These are phyloP conservation scores for Coniophora puteana DNA, from an alignment of 1,284 basidiomycete genomes.

Conservation along the genomic window DNA sequence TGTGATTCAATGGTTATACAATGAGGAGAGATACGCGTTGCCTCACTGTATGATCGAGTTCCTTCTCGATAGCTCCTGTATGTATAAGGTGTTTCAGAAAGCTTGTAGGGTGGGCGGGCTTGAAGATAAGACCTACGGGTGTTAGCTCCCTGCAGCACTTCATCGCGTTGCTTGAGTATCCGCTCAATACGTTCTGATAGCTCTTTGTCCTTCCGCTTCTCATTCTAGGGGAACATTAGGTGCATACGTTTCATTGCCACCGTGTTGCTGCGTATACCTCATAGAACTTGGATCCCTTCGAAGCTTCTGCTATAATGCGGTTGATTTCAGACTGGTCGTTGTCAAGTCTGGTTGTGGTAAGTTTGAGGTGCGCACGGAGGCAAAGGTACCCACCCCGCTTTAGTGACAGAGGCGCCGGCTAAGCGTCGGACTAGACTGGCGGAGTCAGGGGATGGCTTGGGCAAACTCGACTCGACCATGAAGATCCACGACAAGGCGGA, in stretches of 20 bases:
- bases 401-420: slow-evolving; percentile 73
- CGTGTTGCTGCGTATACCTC: slow-evolving; percentile 45
- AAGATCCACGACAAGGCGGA: neutral
- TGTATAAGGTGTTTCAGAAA: neutral
- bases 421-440: slow-evolving; percentile 68
- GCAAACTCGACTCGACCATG: slow-evolving; percentile 6
- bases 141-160: slow-evolving; percentile 52
- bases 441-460: slow-evolving; percentile 50
- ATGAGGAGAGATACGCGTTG: slow-evolving; percentile 29
- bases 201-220: slow-evolving; percentile 80
- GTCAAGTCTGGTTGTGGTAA: slow-evolving; percentile 47
- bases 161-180: slow-evolving; percentile 65
- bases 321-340: slow-evolving; percentile 80
- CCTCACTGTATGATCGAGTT: slow-evolving; percentile 23
- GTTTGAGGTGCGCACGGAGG: slow-evolving; percentile 2
- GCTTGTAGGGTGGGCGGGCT: slow-evolving; percentile 2
- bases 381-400: slow-evolving; percentile 58
- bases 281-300: slow-evolving; percentile 82
- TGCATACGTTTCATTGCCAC: slow-evolving; percentile 8
- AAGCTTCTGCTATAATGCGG: slow-evolving; percentile 74
- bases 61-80: slow-evolving; percentile 23
- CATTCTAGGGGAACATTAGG: slow-evolving; percentile 47
- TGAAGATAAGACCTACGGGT: slow-evolving; percentile 42
- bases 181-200: slow-evolving; percentile 68
- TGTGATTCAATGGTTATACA: neutral